Evolutionary conservation across 2,329 filamentous ascomycete genomes (phyloP).

Genomic region (Pestalotiopsis sp.): DNA sequence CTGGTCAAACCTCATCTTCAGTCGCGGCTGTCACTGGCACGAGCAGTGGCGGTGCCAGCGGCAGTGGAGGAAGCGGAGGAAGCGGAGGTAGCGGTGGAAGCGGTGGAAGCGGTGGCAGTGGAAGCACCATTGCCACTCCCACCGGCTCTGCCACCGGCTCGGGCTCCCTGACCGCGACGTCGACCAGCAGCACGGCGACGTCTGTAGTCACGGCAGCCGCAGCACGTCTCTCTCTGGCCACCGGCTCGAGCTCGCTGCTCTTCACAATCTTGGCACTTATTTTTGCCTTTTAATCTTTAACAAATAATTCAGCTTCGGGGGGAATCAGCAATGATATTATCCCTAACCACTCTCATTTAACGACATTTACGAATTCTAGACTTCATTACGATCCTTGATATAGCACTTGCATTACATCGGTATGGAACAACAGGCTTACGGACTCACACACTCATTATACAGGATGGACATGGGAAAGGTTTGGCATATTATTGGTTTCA

Average conservation of each 20-base stretch:
- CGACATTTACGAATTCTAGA: constrained; percentile 9
- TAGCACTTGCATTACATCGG: constrained; percentile 3
- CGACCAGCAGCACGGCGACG: constrained; percentile 13
- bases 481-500: background rate
- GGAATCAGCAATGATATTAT: constrained; percentile 7
- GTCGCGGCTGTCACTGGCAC: constrained; percentile 1
- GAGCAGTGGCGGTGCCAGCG: background rate
- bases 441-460: constrained; percentile 15
- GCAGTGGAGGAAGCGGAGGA: too few species aligned
- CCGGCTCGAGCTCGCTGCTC: constrained; percentile 18
- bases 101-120: background rate
- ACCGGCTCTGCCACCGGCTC: constrained; percentile 6
- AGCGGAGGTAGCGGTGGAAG: too few species aligned
- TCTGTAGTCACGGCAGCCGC: constrained; percentile 17
- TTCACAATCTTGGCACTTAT: constrained; percentile 26
- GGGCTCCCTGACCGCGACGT: background rate
- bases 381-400: constrained; percentile 18
- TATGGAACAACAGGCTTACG: background rate
- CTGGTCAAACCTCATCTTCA: background rate
- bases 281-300: constrained; percentile 25
- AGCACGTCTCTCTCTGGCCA: background rate
- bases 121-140: constrained; percentile 10
- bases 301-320: constrained; percentile 19
- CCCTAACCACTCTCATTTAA: constrained; percentile 9
- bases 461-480: background rate